Evolutionary conservation across 2,329 filamentous ascomycete genomes (phyloP).

Genomic region (Xylaria sp.): DNA sequence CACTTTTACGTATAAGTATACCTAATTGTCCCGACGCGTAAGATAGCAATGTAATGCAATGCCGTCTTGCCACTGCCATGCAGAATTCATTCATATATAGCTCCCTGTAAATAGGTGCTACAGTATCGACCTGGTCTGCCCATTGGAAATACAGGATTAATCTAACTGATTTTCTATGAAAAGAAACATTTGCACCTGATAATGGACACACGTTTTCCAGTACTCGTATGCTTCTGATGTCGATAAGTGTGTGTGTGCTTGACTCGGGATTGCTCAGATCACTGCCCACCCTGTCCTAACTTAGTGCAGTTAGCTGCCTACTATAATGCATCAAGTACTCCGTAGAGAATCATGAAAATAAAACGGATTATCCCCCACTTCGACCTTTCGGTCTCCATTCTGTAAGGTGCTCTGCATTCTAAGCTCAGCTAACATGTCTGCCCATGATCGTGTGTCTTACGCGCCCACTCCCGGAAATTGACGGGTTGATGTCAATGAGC

Average conservation of each 20-base stretch:
- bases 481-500: constrained; percentile 10
- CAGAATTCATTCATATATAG: neutral
- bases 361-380: neutral
- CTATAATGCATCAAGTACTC: neutral
- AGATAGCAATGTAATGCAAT: constrained; percentile 17
- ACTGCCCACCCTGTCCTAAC: neutral
- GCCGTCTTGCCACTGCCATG: neutral
- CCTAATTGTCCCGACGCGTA: constrained; percentile 11
- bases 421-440: neutral
- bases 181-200: neutral
- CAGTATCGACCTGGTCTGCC: neutral
- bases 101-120: neutral
- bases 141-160: neutral
- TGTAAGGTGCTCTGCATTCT: neutral
- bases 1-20: constrained; percentile 27
- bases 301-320: neutral
- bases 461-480: neutral
- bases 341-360: neutral
- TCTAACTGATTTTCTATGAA: no score
- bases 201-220: no score
- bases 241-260: neutral
- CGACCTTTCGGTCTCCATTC: neutral
- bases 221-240: no score
- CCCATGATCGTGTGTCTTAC: neutral
- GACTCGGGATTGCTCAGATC: neutral